These are phyloP conservation scores for Solanum gracilifrons DNA, from an alignment of 257 asterid species.

Conservation along the genomic window DNA sequence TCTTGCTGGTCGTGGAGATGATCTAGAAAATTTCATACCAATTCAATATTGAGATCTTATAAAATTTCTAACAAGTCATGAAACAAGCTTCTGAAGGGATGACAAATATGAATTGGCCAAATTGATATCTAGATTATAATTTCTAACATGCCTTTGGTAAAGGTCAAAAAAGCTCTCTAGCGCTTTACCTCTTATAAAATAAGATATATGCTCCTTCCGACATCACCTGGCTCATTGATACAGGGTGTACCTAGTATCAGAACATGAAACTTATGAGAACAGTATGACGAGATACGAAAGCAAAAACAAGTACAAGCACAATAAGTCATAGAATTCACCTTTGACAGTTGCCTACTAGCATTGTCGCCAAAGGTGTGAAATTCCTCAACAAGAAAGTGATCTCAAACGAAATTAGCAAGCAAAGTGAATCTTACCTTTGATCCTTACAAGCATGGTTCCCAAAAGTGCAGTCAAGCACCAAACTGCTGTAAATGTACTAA, in stretches of 20 bases:
- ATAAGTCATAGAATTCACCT: not conserved
- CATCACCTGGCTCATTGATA: conserved; percentile 62
- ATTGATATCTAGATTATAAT: not conserved
- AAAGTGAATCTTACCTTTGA: not conserved
- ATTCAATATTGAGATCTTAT: not conserved
- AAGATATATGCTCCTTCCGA: conserved; percentile 79
- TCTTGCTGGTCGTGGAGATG: conserved; percentile 43
- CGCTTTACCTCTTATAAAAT: conserved; percentile 69
- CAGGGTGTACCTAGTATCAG: conserved; percentile 53
- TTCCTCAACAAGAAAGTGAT: not conserved
- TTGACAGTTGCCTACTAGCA: not conserved
- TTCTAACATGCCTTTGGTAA: not conserved
- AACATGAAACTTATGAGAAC: not conserved
- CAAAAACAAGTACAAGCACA: not conserved
- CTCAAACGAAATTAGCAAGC: not conserved
- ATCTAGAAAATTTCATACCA: conserved; percentile 23
- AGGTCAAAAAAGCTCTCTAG: not conserved
- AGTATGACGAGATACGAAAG: not conserved
- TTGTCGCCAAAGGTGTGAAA: not conserved
- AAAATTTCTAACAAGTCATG: not conserved
- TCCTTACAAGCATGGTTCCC: not conserved
- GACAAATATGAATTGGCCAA: not conserved
- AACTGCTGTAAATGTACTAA: not conserved
- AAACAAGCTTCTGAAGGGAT: not conserved
- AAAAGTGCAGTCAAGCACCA: not conserved